Evolutionary conservation across 116 monocot species (phyloP).

Genomic region (Trichopus zeylanicus): DNA sequence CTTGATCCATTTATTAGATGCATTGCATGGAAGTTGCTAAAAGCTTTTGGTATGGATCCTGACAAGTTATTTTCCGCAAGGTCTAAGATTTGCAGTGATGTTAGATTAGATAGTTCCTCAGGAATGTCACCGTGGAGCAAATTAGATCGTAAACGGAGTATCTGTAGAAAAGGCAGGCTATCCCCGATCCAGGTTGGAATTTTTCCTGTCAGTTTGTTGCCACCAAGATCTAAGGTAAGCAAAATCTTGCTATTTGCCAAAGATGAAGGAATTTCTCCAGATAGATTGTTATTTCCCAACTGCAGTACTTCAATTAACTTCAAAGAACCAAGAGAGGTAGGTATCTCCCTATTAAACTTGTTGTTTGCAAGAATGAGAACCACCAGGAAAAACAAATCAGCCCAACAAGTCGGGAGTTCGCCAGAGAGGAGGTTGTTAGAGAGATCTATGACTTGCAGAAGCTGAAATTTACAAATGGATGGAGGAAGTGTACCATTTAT

Average conservation of each 20-base stretch:
- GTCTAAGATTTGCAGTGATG: constrained; percentile 7
- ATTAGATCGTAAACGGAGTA: constrained; percentile 13
- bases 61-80: constrained; percentile 13
- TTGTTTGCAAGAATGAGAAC: constrained; percentile 16
- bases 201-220: constrained; percentile 9
- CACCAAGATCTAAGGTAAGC: constrained; percentile 4
- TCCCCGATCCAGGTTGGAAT: constrained; percentile 17
- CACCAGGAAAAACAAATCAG: constrained; percentile 12
- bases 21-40: background rate
- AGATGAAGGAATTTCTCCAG: constrained; percentile 8
- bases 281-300: constrained; percentile 11
- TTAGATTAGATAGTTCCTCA: constrained; percentile 1
- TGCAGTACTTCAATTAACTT: background rate
- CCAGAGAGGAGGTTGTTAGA: constrained; percentile 17
- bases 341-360: constrained; percentile 19
- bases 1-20: background rate
- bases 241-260: background rate
- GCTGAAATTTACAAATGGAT: constrained; percentile 9
- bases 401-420: constrained; percentile 10
- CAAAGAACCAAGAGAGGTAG: background rate
- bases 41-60: constrained; percentile 5
- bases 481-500: constrained; percentile 14
- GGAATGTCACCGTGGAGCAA: constrained; percentile 13
- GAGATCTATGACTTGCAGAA: constrained; percentile 5
- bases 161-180: background rate